phyloP scores from a whole-genome alignment of 1,284 basidiomycete species.

The Boletus sp. region DNA sequence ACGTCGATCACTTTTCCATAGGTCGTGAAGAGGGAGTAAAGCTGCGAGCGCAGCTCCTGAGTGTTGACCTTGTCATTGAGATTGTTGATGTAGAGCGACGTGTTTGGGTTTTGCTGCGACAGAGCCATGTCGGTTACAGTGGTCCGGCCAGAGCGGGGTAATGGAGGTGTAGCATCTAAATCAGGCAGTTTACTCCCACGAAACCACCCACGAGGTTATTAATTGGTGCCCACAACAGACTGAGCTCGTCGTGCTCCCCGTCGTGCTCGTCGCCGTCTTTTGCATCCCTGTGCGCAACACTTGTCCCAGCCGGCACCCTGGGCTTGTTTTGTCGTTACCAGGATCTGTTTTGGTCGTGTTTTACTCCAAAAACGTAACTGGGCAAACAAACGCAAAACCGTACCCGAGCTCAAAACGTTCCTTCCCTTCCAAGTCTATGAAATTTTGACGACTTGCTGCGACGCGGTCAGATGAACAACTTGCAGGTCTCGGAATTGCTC shows the following conservation, averaged over 20 bases:
- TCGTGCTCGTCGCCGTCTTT: slow-evolving; percentile 5
- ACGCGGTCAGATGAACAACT: slow-evolving; percentile 34
- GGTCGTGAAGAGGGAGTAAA: slow-evolving; percentile 88
- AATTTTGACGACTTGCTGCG: slow-evolving; percentile 30
- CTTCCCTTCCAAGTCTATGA: slow-evolving; percentile 22
- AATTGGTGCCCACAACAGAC: background rate
- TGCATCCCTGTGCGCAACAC: slow-evolving; percentile 3
- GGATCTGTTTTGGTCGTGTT: slow-evolving; percentile 26
- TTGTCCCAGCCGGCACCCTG: background rate
- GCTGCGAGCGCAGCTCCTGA: slow-evolving; percentile 79
- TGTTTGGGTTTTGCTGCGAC: slow-evolving; percentile 61
- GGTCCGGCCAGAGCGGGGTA: too few species aligned
- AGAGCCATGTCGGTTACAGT: slow-evolving; percentile 42
- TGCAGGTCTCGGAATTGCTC: slow-evolving; percentile 42
- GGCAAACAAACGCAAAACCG: slow-evolving; percentile 34
- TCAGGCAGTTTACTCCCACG: slow-evolving; percentile 38
- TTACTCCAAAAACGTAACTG: slow-evolving; percentile 25
- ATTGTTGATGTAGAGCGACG: slow-evolving; percentile 92
- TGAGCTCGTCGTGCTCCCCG: slow-evolving; percentile 5
- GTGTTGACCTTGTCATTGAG: slow-evolving; percentile 94
- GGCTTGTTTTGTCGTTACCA: slow-evolving; percentile 12
- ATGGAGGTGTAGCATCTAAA: slow-evolving; percentile 7
- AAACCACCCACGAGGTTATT: too few species aligned
- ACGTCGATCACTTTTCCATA: slow-evolving; percentile 94
- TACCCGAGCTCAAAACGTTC: slow-evolving; percentile 10